Conservation (phyloP, 1,139 yeast species). For the Arxiozyma heterogenica region DNA sequence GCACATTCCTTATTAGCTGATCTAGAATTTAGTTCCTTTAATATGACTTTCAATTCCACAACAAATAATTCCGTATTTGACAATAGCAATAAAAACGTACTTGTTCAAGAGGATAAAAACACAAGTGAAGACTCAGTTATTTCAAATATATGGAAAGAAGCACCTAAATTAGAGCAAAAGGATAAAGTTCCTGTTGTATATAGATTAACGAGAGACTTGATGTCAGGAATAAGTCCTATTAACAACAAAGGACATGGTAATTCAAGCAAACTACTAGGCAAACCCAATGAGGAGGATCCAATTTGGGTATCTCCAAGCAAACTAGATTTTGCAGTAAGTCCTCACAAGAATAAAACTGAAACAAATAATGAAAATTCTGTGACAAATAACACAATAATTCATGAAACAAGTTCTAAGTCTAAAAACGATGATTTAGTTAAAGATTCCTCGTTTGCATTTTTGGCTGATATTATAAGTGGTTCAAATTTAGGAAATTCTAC, state of each 20-base stretch:
- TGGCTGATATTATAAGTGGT: constrained; percentile 19
- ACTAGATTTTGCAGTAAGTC: constrained; percentile 16
- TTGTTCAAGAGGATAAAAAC: neutral
- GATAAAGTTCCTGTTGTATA: constrained; percentile 8
- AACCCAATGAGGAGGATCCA: constrained; percentile 21
- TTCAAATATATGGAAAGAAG: neutral
- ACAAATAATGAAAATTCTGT: neutral
- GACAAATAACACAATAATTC: neutral
- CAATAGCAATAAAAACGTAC: neutral
- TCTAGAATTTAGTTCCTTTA: constrained; percentile 28
- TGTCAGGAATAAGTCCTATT: neutral
- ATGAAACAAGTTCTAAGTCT: neutral
- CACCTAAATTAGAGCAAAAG: constrained; percentile 1
- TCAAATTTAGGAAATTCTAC: neutral
- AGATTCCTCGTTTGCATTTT: constrained; percentile 25
- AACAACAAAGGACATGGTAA: neutral
- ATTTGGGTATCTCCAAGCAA: constrained; percentile 31
- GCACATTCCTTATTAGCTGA: constrained; percentile 18
- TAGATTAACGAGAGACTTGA: constrained; percentile 8
- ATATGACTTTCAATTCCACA: constrained; percentile 24
- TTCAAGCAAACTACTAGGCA: neutral
- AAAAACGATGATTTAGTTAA: constrained; percentile 4
- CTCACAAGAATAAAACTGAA: neutral
- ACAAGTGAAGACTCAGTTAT: neutral
- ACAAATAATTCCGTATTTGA: neutral